Base-by-base conservation (phyloP, 257 asterid species). In the Nicotiana otophora region DNA sequence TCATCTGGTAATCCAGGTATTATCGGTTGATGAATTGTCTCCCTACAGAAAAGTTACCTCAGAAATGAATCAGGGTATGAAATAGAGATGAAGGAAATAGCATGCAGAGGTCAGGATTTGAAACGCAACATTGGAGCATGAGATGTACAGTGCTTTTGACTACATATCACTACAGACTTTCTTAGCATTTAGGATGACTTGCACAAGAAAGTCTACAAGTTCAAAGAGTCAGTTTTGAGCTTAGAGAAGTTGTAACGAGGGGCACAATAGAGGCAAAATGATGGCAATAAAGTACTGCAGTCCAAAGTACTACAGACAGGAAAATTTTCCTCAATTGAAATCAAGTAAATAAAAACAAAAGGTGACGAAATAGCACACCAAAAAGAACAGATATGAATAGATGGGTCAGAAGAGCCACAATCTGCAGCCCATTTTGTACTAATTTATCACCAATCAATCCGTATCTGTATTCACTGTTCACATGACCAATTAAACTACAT, bases 1-100 rank as follows among this genome's bases (percentile, higher is more conserved):
- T 75, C 80, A 75, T 75, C 80, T 2, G 80, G 80, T 16, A 75
- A 36, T 75, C 64, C 80, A 75, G 80, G 64, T 75, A 75, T 75
- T 16, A 75, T n/a, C 0, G 64, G 28, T 51, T 75, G 80, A 28
- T 51, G 28, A 51, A 7, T 51, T 5, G 48, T 51, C 64, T 16
- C 28, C 80, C 80, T 75, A 30, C 28, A 51, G 64, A 51, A 75
- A 30, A 26, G 3, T 28, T 75, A 75, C 42, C 28, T 51, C 23
- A 3, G 54, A 51, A 51, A 51, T 75, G 80, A 51, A 36, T 51
- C 11, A 42, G 23, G 8, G 63, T 75, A 75, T 28, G 62, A 28
- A 16, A 75, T 51, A 75, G 64, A 75, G 28, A 39, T 75, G 63
- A 57, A 75, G 8, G 80, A 75, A 75, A 51, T 26, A 74, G 26